Conservation (phyloP, 163 green algal species). For the Chloromonas sp. region DNA sequence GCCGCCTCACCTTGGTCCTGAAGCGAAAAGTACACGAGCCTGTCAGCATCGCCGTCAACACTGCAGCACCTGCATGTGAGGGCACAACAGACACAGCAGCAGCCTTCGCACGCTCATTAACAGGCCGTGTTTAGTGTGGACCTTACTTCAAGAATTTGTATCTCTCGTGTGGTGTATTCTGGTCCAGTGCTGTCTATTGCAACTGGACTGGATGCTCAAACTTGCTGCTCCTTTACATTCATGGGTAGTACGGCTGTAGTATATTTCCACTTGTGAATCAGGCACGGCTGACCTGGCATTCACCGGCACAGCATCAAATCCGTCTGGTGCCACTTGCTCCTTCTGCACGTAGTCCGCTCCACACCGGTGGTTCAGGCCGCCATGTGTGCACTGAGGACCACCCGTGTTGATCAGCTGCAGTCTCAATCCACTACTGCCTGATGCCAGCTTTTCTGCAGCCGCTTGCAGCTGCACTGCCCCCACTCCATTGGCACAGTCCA, state of each 20-base stretch:
- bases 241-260: too few species aligned
- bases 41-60: slow-evolving; percentile 94
- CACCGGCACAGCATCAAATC: slow-evolving; percentile 21
- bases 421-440: slow-evolving; percentile 35
- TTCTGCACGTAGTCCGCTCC: slow-evolving; percentile 97
- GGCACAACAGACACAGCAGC: too few species aligned
- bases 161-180: too few species aligned
- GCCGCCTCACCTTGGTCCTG: too few species aligned
- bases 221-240: too few species aligned
- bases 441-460: slow-evolving; percentile 26
- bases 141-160: too few species aligned
- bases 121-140: too few species aligned
- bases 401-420: slow-evolving; percentile 69
- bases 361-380: slow-evolving; percentile 59
- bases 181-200: too few species aligned
- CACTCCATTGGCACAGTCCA: slow-evolving; percentile 95
- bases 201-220: too few species aligned
- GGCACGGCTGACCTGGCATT: slow-evolving; percentile 19
- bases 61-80: slow-evolving; percentile 59
- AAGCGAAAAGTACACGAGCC: slow-evolving; percentile 34
- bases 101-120: too few species aligned
- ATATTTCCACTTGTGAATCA: too few species aligned
- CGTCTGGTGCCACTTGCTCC: slow-evolving; percentile 36
- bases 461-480: slow-evolving; percentile 65
- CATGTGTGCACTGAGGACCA: slow-evolving; percentile 3